phyloP scores from a whole-genome alignment of 805 yeast species.

The Metahyphopichia silvanorum region DNA sequence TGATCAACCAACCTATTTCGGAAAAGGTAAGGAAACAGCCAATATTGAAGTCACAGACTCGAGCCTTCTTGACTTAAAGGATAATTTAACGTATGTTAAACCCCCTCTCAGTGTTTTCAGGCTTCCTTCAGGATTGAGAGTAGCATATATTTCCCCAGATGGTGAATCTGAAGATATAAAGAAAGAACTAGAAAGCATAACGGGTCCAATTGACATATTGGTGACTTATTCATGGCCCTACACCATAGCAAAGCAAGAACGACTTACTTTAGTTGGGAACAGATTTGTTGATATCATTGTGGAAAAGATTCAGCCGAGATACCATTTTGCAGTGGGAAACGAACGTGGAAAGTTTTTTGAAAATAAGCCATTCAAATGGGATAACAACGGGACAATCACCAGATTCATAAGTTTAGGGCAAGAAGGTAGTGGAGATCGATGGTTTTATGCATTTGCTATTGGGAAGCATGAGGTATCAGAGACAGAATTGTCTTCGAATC shows the following conservation, averaged over 20 bases:
- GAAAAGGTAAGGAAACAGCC: constrained; percentile 15
- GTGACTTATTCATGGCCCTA: constrained; percentile 62
- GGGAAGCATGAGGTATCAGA: constrained; percentile 7
- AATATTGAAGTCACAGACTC: constrained; percentile 11
- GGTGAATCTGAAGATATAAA: constrained; percentile 4
- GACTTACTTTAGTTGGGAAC: constrained; percentile 44
- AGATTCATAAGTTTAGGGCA: constrained; percentile 65
- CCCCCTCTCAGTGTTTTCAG: constrained; percentile 32
- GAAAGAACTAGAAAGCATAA: constrained; percentile 10
- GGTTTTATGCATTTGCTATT: constrained; percentile 71
- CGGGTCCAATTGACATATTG: constrained; percentile 46
- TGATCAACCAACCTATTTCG: constrained; percentile 23
- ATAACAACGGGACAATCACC: constrained; percentile 39
- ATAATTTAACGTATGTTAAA: constrained; percentile 27
- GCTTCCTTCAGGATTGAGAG: constrained; percentile 41
- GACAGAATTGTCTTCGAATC: constrained; percentile 16
- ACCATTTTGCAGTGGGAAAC: constrained; percentile 61
- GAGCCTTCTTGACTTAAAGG: constrained; percentile 18
- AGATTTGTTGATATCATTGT: constrained; percentile 44
- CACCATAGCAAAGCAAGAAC: constrained; percentile 43
- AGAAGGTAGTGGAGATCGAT: constrained; percentile 52
- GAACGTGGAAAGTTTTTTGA: constrained; percentile 50
- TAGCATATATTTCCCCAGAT: constrained; percentile 41
- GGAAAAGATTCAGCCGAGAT: constrained; percentile 50
- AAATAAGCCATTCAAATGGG: constrained; percentile 58